Evolutionary conservation across 2,329 filamentous ascomycete genomes (phyloP), one percentile per base, ranked within the genome.

Genomic region (Aspergillus transmontanensis): DNA sequence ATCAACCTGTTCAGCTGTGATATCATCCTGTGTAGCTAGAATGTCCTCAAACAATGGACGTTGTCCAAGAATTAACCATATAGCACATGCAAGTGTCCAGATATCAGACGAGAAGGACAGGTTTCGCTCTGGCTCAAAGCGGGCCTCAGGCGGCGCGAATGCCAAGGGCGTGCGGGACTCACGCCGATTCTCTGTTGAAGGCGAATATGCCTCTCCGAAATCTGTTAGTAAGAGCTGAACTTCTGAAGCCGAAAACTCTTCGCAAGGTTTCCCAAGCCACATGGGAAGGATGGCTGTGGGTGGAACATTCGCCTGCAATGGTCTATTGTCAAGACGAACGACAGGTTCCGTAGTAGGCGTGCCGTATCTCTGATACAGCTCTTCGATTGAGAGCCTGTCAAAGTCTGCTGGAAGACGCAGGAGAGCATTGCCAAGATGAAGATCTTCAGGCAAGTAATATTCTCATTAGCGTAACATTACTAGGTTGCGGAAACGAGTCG

Each of bases 61-160:
- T 34, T 71, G 63, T 3, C 69, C 72, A 23, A 80, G 60, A 69
- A 79, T 65, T 50, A 56, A 46, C 65, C 62, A 69, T 56, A 70
- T 62, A 10, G 58, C 59, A 62, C 59, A 66, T 0, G 68, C 71
- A 19, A 79, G 70, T 48, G 71, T 76, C 77, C 75, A 79, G 19
- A 78, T 76, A 54, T 79, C 76, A 4, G 75, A 72, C 21, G 69
- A 23, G 41, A 74, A 68, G 16, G 63, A 64, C 41, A 68, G 56
- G 12, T 30, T n/a, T 7, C 14, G 68, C 30, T 59, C 64, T 41
- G 73, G 73, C 50, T 78, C 75, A 60, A 79, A 79, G 21, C 65
- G 64, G 5, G 70, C 67, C 64, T 80, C 76, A 6, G 75, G 77
- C 2, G 75, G 73, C 4, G 69, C 66, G 53, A 74, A 67, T 59